Evolutionary conservation across 768 basidiomycete genomes (phyloP).

Genomic region (Agrocybe pediades): DNA sequence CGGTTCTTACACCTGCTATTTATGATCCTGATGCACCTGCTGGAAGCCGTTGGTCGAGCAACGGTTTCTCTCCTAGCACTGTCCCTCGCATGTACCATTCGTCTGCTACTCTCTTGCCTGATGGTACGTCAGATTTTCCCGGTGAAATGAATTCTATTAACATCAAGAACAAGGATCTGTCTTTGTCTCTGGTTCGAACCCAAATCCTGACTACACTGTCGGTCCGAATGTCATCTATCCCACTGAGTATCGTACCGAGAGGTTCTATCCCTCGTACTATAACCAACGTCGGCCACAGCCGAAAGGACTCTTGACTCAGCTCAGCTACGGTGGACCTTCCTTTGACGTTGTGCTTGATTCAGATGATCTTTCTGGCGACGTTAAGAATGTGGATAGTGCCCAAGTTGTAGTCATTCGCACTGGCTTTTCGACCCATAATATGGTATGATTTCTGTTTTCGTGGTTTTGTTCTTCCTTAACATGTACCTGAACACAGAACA

Average conservation of each 20-base stretch:
- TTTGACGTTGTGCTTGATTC: constrained; percentile 64
- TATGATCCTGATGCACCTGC: constrained; percentile 62
- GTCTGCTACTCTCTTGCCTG: constrained; percentile 62
- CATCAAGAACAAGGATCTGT: constrained; percentile 48
- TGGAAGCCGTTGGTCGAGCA: constrained; percentile 63
- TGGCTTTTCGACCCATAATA: constrained; percentile 77
- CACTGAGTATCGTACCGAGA: constrained; percentile 76
- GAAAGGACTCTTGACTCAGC: constrained; percentile 47
- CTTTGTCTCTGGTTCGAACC: constrained; percentile 79
- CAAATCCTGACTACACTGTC: constrained; percentile 65
- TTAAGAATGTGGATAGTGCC: constrained; percentile 48
- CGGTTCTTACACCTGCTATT: constrained; percentile 52
- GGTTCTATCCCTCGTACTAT: constrained; percentile 76
- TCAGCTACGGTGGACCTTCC: constrained; percentile 76
- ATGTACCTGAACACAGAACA: constrained; percentile 41
- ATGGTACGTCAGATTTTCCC: constrained; percentile 36
- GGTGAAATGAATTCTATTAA: background rate
- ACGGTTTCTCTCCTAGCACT: constrained; percentile 55
- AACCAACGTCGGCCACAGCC: constrained; percentile 60
- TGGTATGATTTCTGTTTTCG: constrained; percentile 50
- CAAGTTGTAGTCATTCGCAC: constrained; percentile 58
- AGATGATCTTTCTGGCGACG: constrained; percentile 52
- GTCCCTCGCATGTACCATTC: constrained; percentile 82
- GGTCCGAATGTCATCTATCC: constrained; percentile 52
- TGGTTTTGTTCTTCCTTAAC: background rate